A percentile compares a stretch with the other conserved stretches of the same genome.
These are phyloP conservation scores for Trifolium fragiferum DNA, from an alignment of 306 rosid species.

Conservation along the genomic window DNA sequence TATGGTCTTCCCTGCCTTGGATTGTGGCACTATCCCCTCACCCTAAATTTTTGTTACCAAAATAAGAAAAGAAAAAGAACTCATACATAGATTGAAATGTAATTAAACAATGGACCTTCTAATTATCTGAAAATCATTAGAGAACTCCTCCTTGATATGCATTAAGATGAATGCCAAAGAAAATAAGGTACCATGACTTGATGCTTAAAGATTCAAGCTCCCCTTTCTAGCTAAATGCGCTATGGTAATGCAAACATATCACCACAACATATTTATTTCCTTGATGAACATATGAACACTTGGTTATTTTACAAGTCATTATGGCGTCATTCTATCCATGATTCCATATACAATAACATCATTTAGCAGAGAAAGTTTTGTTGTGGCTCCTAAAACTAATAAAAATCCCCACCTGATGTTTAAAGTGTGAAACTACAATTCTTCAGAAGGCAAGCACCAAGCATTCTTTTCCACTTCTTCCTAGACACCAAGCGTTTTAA, in stretches of 20 bases:
- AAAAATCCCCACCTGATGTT: background rate
- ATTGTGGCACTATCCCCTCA: too few species aligned
- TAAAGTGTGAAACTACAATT: background rate
- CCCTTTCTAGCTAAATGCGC: constrained; percentile 20
- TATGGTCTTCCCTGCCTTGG: too few species aligned
- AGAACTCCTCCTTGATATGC: constrained; percentile 36
- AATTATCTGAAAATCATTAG: constrained; percentile 5
- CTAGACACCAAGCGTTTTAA: background rate
- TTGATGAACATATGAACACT: constrained; percentile 14
- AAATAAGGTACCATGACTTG: constrained; percentile 17
- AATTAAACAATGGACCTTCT: background rate
- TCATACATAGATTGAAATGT: background rate
- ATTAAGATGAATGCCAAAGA: constrained; percentile 11
- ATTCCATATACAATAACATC: background rate
- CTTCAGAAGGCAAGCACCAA: background rate
- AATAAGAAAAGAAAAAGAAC: background rate
- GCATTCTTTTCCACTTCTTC: background rate
- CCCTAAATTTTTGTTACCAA: too few species aligned
- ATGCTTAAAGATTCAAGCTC: constrained; percentile 36
- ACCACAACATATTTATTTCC: background rate
- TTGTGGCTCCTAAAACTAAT: background rate
- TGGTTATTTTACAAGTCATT: background rate
- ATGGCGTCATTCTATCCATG: background rate
- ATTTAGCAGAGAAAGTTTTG: background rate
- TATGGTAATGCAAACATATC: constrained; percentile 8